phyloP scores from a whole-genome alignment of 2,329 filamentous ascomycete genomes.

The Sclerotinia borealis region DNA sequence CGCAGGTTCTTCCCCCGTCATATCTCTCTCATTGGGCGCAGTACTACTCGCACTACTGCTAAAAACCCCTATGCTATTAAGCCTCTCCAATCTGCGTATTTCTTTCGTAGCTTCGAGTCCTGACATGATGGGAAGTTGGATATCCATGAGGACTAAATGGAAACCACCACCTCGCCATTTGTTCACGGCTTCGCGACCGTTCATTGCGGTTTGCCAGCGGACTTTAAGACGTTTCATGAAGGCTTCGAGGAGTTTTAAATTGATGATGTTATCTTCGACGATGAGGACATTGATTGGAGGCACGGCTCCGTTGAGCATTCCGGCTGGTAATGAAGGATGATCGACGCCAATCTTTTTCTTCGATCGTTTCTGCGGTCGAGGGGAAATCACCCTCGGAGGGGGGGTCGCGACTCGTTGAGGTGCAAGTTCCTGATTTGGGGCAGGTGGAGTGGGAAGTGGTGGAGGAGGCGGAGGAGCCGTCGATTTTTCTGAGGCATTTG shows the following conservation, averaged over 20 bases:
- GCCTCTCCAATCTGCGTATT: conserved; percentile 79
- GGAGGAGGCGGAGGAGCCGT: conserved; percentile 38
- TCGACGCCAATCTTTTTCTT: conserved; percentile 48
- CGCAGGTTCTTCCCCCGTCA: conserved; percentile 39
- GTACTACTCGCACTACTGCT: conserved; percentile 56
- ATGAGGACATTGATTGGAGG: conserved; percentile 97
- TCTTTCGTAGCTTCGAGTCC: conserved; percentile 92
- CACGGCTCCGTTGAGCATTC: conserved; percentile 71
- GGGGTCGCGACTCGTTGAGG: conserved; percentile 37
- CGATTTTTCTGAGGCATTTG: conserved; percentile 30
- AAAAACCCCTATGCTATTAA: conserved; percentile 92
- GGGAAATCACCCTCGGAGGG: conserved; percentile 44
- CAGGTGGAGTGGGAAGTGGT: conserved; percentile 47
- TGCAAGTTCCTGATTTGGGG: conserved; percentile 44
- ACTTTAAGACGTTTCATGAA: conserved; percentile 96
- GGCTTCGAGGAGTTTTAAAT: conserved; percentile 83
- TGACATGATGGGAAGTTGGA: conserved; percentile 94
- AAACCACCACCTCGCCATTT: conserved; percentile 93
- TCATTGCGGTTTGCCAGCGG: conserved; percentile 94
- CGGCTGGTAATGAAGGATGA: conserved; percentile 47
- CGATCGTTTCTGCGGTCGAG: conserved; percentile 34
- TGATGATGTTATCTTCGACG: conserved; percentile 98
- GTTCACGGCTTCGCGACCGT: conserved; percentile 83
- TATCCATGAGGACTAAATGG: conserved; percentile 96
- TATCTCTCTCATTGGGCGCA: conserved; percentile 41